Evolutionary conservation across 768 basidiomycete species (phyloP).

Genomic region (Holtermanniella nyarrowii): DNA sequence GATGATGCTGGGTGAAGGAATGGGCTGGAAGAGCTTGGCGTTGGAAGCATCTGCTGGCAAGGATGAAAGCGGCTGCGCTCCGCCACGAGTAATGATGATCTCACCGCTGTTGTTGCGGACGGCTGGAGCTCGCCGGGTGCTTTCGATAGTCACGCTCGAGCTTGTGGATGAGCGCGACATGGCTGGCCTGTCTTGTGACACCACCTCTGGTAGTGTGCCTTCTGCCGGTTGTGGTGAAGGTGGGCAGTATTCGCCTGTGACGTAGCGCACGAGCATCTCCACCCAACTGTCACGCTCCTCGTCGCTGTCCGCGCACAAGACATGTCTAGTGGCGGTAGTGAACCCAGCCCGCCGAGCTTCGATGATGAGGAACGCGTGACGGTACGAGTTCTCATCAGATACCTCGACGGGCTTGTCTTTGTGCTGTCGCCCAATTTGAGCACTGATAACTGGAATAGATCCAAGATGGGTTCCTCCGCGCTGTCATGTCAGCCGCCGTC

Average conservation of each 20-base stretch:
- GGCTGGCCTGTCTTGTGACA: neutral
- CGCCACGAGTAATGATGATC: conserved; percentile 20
- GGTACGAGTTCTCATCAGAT: conserved; percentile 84
- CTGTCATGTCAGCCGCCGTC: conserved; percentile 42
- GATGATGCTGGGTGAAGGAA: conserved; percentile 29
- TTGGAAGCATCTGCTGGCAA: conserved; percentile 15
- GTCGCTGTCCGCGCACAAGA: conserved; percentile 94
- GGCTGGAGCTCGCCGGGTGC: neutral
- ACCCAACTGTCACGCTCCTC: conserved; percentile 90
- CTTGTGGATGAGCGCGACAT: neutral
- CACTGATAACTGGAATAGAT: conserved; percentile 78
- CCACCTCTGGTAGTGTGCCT: no score
- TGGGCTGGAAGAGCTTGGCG: conserved; percentile 9
- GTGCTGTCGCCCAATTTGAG: conserved; percentile 93
- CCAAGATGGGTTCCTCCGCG: conserved; percentile 86
- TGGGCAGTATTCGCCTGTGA: conserved; percentile 60
- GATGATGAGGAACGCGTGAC: conserved; percentile 95
- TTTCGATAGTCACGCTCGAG: neutral
- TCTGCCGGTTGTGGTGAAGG: neutral
- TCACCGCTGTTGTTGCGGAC: conserved; percentile 22
- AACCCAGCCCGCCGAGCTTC: conserved; percentile 44
- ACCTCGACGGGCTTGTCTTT: conserved; percentile 45
- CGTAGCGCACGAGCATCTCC: conserved; percentile 79
- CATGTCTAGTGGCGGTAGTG: conserved; percentile 55
- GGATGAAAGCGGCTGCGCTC: conserved; percentile 20